Conservation (phyloP, 306 rosid species). For the Acacia confusa region DNA sequence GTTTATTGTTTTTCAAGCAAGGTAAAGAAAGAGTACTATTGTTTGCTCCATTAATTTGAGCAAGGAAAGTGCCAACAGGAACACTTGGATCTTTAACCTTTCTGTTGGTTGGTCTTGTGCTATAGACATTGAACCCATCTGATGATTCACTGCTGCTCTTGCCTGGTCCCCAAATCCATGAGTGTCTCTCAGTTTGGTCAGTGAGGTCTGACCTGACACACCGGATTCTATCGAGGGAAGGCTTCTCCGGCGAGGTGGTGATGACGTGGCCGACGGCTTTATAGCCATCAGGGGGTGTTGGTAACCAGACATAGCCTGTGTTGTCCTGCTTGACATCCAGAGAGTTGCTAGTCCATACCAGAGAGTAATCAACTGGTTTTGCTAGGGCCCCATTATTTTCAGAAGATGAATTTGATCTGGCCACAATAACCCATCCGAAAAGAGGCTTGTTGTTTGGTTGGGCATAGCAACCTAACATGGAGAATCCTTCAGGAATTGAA, state of each 20-base stretch:
- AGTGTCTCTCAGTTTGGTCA: conserved; percentile 42
- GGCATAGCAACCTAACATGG: conserved; percentile 56
- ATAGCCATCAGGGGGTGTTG: conserved; percentile 66
- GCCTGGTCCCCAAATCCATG: conserved; percentile 60
- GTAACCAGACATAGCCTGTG: conserved; percentile 65
- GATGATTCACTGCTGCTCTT: conserved; percentile 10
- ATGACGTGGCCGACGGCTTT: conserved; percentile 60
- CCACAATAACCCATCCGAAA: conserved; percentile 70
- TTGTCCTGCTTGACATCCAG: conserved; percentile 46
- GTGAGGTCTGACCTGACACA: conserved; percentile 69
- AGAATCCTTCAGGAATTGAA: conserved; percentile 58
- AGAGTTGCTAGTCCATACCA: conserved; percentile 58
- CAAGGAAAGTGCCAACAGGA: conserved; percentile 61
- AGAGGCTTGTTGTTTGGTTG: conserved; percentile 67
- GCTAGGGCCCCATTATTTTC: conserved; percentile 32
- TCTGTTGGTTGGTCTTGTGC: conserved; percentile 49
- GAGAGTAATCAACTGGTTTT: conserved; percentile 58
- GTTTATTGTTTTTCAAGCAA: conserved; percentile 61
- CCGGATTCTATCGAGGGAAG: conserved; percentile 53
- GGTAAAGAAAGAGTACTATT: conserved; percentile 27
- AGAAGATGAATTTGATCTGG: conserved; percentile 36
- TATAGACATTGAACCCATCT: conserved; percentile 41
- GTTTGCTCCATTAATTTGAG: conserved; percentile 35
- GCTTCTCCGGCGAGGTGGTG: conserved; percentile 59
- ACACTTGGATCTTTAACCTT: conserved; percentile 58